phyloP scores from a whole-genome alignment of 768 basidiomycete species.

The Paxillus involutus region DNA sequence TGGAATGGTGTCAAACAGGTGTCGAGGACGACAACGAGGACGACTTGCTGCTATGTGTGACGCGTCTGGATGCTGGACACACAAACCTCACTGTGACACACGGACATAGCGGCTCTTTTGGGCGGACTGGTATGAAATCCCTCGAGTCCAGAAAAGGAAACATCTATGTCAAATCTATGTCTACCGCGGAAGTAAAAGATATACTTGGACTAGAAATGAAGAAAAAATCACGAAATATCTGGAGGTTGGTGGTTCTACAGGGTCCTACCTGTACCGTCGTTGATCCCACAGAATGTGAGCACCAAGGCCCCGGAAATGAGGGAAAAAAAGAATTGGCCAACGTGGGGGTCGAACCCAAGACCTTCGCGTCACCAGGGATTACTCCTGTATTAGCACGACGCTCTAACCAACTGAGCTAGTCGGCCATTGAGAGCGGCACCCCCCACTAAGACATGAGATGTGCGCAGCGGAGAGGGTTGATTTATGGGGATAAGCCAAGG shows the following conservation, averaged over 20 bases:
- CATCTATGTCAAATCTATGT: no score
- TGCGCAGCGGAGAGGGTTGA: no score
- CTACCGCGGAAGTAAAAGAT: no score
- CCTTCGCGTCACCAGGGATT: slow-evolving; percentile 32
- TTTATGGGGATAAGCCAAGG: no score
- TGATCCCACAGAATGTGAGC: background rate
- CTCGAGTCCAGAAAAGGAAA: slow-evolving; percentile 16
- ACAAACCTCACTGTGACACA: background rate
- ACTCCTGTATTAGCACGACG: slow-evolving; percentile 31
- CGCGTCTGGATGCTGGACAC: background rate
- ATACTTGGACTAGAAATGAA: no score
- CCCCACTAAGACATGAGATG: background rate
- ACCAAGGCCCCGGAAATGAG: background rate
- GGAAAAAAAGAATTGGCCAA: slow-evolving; percentile 49
- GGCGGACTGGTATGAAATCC: slow-evolving; percentile 18
- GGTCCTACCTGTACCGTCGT: no score
- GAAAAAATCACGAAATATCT: no score
- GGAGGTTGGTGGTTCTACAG: no score
- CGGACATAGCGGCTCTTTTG: background rate
- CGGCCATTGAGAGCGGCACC: slow-evolving; percentile 10
- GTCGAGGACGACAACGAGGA: slow-evolving; percentile 4
- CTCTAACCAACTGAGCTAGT: slow-evolving; percentile 36
- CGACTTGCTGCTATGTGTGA: background rate
- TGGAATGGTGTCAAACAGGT: slow-evolving; percentile 4
- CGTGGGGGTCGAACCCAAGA: slow-evolving; percentile 82